These are phyloP conservation scores for Aspergillus viridinutans DNA, from an alignment of 2,329 filamentous ascomycete genomes.

Conservation along the genomic window DNA sequence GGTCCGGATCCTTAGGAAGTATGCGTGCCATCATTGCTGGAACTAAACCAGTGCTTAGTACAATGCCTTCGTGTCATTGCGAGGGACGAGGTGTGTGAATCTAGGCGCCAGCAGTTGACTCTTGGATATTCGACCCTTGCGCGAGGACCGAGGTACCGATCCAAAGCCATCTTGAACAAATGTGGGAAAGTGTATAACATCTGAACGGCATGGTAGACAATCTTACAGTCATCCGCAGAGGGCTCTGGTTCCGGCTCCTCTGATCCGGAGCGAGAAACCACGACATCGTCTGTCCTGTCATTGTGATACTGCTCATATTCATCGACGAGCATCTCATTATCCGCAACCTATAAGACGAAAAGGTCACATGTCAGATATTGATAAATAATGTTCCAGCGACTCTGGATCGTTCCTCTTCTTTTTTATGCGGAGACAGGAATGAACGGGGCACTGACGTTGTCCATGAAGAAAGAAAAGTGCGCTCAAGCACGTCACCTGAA, in stretches of 20 bases:
- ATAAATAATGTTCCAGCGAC: constrained; percentile 3
- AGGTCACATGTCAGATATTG: constrained; percentile 25
- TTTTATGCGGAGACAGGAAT: not conserved
- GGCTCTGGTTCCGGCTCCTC: constrained; percentile 54
- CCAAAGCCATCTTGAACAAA: not conserved
- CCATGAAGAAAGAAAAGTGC: constrained; percentile 39
- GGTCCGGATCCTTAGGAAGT: constrained; percentile 71
- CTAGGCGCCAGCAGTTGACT: not conserved
- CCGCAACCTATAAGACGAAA: constrained; percentile 45
- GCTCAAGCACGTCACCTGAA: constrained; percentile 28
- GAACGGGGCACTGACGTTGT: constrained; percentile 37
- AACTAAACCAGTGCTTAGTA: constrained; percentile 45
- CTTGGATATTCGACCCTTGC: constrained; percentile 5
- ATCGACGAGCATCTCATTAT: constrained; percentile 61
- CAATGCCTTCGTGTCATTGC: constrained; percentile 12
- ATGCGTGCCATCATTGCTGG: constrained; percentile 81
- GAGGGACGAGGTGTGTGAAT: not conserved
- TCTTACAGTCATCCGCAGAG: constrained; percentile 56
- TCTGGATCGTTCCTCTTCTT: not conserved
- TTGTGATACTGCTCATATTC: constrained; percentile 55
- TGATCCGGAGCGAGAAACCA: constrained; percentile 58
- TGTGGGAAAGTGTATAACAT: not conserved
- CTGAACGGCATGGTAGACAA: constrained; percentile 9
- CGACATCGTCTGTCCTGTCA: constrained; percentile 59
- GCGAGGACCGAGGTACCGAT: constrained; percentile 4